These are phyloP conservation scores for Pichia rugopelliculosa DNA, from an alignment of 805 yeast species.

Conservation along the genomic window DNA sequence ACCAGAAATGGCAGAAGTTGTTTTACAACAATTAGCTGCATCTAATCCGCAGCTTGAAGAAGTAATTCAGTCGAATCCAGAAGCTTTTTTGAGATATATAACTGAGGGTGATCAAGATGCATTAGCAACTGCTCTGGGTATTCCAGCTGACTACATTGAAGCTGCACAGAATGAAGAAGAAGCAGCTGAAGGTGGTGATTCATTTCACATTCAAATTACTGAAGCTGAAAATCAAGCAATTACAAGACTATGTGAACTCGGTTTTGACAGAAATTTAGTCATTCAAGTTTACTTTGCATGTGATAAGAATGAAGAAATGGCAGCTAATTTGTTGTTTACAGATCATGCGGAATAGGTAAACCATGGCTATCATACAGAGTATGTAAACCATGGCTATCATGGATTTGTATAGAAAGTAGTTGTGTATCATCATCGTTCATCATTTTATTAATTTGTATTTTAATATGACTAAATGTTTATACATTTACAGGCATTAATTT, in stretches of 20 bases:
- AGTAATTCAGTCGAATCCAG: slow-evolving; percentile 80
- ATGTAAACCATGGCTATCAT: no score
- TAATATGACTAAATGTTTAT: background rate
- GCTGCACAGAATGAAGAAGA: slow-evolving; percentile 32
- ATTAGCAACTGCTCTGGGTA: slow-evolving; percentile 37
- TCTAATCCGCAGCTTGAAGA: slow-evolving; percentile 81
- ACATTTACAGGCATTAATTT: no score
- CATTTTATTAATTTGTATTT: background rate
- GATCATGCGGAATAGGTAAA: slow-evolving; percentile 34
- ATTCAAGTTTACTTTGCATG: slow-evolving; percentile 96
- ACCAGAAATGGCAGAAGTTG: slow-evolving; percentile 81
- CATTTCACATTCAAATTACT: slow-evolving; percentile 45
- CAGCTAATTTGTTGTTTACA: slow-evolving; percentile 84
- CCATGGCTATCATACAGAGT: no score
- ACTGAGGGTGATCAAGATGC: slow-evolving; percentile 55
- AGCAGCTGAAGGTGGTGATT: slow-evolving; percentile 34
- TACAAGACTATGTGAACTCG: slow-evolving; percentile 80
- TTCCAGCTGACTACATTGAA: slow-evolving; percentile 31
- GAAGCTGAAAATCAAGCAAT: slow-evolving; percentile 88
- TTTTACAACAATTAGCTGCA: slow-evolving; percentile 73
- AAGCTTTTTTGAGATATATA: slow-evolving; percentile 70
- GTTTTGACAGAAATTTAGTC: slow-evolving; percentile 82
- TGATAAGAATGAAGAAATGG: slow-evolving; percentile 93
- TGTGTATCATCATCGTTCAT: background rate
- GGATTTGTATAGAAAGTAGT: background rate